Base-by-base conservation (phyloP, 2,329 filamentous ascomycete genomes). In the Colletotrichum melonis region DNA sequence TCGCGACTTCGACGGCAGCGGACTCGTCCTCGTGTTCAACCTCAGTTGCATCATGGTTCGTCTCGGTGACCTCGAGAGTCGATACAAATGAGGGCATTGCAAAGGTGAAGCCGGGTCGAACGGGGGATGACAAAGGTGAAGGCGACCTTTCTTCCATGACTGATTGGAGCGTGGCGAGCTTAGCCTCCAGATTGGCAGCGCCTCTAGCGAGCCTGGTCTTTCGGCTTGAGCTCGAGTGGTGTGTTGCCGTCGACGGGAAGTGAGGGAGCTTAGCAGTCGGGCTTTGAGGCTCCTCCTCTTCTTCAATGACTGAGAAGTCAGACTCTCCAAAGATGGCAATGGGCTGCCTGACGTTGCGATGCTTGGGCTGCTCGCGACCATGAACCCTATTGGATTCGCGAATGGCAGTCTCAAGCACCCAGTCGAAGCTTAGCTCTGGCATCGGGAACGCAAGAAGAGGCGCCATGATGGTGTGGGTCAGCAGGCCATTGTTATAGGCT, bases 231-330 rank as follows among this genome's bases (percentile, higher is more conserved):
- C 59, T 67, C 0, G 74, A 75, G 2, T 65, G 68, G 16, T 74
- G 72, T 4, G 72, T 72, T 7, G 74, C 74, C 28, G 67, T 64
- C 9, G 74, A 74, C 5, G 72, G 67, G 49, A 73, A 73, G 55
- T 52, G 70, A 0, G 70, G 70, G 42, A 73, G 24, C 60, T 70
- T 70, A 19, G 54, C 59, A 0, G 70, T 70, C 8, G 70, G 70
- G 35, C 70, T 73, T 19, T 73, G 67, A 4, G 70, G 70, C n/a
- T 73, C 70, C 7, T 73, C 70, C 14, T 73, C 70, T 35, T 73
- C 70, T 30, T 73, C 70, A 26, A 73, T 73, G 19, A 65, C 28
- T 1, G 70, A 70, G 11, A 73, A 56, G 12, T 73, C 70, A 2
- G 70, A 67, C 38, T 73, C 70, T 22, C 70, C 70, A 24, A 65